Evolutionary conservation across 306 rosid species (phyloP).

Genomic region (Fragaria vesca): DNA sequence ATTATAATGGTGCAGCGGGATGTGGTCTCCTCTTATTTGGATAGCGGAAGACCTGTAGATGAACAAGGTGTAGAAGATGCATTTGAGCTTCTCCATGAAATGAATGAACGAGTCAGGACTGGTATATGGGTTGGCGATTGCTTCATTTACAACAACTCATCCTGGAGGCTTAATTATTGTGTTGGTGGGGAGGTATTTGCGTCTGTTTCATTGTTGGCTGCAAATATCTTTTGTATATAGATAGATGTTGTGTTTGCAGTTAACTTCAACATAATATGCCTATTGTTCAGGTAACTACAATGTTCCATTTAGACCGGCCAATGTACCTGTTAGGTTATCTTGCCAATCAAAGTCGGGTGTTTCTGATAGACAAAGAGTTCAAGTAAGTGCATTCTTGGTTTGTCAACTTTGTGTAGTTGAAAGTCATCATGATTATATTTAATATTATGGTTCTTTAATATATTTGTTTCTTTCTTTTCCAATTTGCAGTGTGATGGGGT

Average conservation of each 20-base stretch:
- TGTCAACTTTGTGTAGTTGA: slow-evolving; percentile 12
- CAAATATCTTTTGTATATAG: slow-evolving; percentile 2
- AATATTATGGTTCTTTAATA: slow-evolving; percentile 5
- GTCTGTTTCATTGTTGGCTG: slow-evolving; percentile 7
- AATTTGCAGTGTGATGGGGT: slow-evolving; percentile 76
- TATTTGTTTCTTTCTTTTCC: slow-evolving; percentile 3
- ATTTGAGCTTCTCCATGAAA: slow-evolving; percentile 95
- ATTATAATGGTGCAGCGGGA: slow-evolving; percentile 72
- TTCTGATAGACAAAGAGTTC: slow-evolving; percentile 96
- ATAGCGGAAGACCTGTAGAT: slow-evolving; percentile 78
- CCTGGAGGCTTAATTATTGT: slow-evolving; percentile 98
- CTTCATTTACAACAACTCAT: slow-evolving; percentile 92
- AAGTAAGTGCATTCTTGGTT: slow-evolving; percentile 57
- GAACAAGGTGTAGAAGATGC: slow-evolving; percentile 99
- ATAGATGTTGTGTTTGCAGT: slow-evolving; percentile 12
- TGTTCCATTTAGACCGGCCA: slow-evolving; percentile 99
- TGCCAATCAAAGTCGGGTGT: slow-evolving; percentile 92
- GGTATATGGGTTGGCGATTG: slow-evolving; percentile 99
- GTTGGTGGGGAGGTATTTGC: slow-evolving; percentile 96
- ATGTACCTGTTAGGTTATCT: slow-evolving; percentile 99
- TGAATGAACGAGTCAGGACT: slow-evolving; percentile 91
- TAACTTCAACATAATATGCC: slow-evolving; percentile 22
- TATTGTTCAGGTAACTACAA: slow-evolving; percentile 83
- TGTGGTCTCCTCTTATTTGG: slow-evolving; percentile 81
- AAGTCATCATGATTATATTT: slow-evolving; percentile 23